These are phyloP conservation scores for Thelephora ganbajun DNA, from an alignment of 768 basidiomycete species.

Conservation along the genomic window DNA sequence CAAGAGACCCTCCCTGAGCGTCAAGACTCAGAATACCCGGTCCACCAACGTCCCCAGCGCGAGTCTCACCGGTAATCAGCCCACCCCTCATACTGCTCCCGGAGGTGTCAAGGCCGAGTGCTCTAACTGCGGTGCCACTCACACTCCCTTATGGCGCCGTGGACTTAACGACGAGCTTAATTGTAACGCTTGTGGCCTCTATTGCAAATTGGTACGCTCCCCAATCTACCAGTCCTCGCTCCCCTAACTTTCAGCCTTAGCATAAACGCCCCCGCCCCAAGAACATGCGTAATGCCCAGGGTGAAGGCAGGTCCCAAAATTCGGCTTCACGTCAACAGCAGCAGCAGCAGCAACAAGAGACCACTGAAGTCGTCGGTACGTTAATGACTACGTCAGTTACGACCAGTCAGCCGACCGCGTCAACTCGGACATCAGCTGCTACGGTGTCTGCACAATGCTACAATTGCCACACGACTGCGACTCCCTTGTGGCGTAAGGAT, in stretches of 20 bases:
- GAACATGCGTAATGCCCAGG: slow-evolving; percentile 69
- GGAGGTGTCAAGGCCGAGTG: slow-evolving; percentile 69
- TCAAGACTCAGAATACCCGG: slow-evolving; percentile 38
- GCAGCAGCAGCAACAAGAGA: slow-evolving; percentile 14
- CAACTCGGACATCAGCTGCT: slow-evolving; percentile 5
- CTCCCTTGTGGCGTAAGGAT: slow-evolving; percentile 83
- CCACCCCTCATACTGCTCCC: slow-evolving; percentile 24
- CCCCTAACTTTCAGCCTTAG: slow-evolving; percentile 20
- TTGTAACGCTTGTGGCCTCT: slow-evolving; percentile 80
- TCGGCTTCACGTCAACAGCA: slow-evolving; percentile 52
- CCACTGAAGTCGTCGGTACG: slow-evolving; percentile 51
- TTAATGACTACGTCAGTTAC: slow-evolving; percentile 10
- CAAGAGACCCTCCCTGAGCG: slow-evolving; percentile 43
- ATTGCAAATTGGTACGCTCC: slow-evolving; percentile 55
- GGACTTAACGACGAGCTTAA: slow-evolving; percentile 83
- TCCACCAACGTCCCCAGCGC: slow-evolving; percentile 51
- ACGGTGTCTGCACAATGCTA: slow-evolving; percentile 58
- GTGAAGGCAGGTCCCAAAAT: slow-evolving; percentile 49
- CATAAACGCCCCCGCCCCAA: slow-evolving; percentile 84
- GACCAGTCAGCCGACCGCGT: slow-evolving; percentile 14
- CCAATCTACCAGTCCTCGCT: slow-evolving; percentile 2
- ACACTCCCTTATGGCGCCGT: slow-evolving; percentile 77
- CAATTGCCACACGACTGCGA: slow-evolving; percentile 82
- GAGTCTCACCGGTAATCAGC: slow-evolving; percentile 22
- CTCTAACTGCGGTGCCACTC: slow-evolving; percentile 79